phyloP scores from a whole-genome alignment of 495 filamentous ascomycete genomes.

The Hypoxylon crocopeplum region DNA sequence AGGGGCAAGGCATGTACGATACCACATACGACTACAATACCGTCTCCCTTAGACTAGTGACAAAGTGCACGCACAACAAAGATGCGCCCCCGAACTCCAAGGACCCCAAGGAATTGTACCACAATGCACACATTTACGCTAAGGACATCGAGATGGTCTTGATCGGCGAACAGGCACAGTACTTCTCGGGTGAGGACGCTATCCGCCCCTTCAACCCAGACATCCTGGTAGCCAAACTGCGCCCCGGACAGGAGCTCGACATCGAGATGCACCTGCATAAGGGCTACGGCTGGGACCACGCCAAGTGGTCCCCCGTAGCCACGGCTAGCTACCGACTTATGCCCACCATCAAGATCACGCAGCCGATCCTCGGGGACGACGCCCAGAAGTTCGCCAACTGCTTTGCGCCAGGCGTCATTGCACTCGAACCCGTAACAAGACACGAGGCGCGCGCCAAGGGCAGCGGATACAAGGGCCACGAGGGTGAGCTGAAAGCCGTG shows the following conservation, averaged over 20 bases:
- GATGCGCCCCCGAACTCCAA: conserved; percentile 71
- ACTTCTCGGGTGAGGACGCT: conserved; percentile 68
- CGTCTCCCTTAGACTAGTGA: conserved; percentile 71
- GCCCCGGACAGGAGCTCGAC: conserved; percentile 86
- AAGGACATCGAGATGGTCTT: conserved; percentile 76
- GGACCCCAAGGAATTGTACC: conserved; percentile 83
- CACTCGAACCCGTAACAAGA: conserved; percentile 71
- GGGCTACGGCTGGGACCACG: conserved; percentile 92
- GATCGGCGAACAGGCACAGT: conserved; percentile 72
- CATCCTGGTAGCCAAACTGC: conserved; percentile 92
- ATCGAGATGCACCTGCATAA: conserved; percentile 89
- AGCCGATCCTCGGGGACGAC: conserved; percentile 83
- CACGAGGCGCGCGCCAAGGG: conserved; percentile 67
- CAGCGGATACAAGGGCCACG: conserved; percentile 74
- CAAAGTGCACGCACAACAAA: conserved; percentile 78
- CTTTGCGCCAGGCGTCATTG: conserved; percentile 91
- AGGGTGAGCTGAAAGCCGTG: conserved; percentile 81
- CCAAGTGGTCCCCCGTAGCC: conserved; percentile 96
- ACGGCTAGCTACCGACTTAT: conserved; percentile 91
- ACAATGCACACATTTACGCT: conserved; percentile 87
- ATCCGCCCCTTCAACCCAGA: conserved; percentile 85
- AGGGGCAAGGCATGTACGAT: conserved; percentile 41
- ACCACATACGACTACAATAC: conserved; percentile 79
- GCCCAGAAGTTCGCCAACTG: conserved; percentile 89
- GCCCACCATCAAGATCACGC: conserved; percentile 80